Evolutionary conservation across 371 early-diverging fungal genomes (phyloP).

Genomic region (Rhizopus arrhizus): DNA sequence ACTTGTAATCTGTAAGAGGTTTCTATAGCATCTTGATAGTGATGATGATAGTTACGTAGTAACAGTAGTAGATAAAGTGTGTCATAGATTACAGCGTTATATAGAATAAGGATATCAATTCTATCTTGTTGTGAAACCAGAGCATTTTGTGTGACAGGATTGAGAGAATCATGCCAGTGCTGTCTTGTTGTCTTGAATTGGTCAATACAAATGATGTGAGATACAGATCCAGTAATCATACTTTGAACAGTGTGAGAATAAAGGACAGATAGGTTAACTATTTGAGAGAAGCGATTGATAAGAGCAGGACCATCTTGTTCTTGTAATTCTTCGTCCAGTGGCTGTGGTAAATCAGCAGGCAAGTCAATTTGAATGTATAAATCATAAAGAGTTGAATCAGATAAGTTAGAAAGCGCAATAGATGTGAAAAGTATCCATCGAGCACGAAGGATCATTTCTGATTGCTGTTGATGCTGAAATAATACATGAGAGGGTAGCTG

Average conservation of each 20-base stretch:
- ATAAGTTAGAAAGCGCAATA: slow-evolving; percentile 20
- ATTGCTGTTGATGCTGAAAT: slow-evolving; percentile 8
- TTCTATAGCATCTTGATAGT: slow-evolving; percentile 11
- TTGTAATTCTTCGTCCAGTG: slow-evolving; percentile 14
- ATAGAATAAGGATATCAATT: slow-evolving; percentile 21
- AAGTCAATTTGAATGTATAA: slow-evolving; percentile 14
- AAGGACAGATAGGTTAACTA: slow-evolving; percentile 21
- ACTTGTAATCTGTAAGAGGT: slow-evolving; percentile 23
- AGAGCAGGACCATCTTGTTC: slow-evolving; percentile 7
- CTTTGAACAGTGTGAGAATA: slow-evolving; percentile 29
- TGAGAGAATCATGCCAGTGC: slow-evolving; percentile 25
- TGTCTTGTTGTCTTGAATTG: slow-evolving; percentile 27
- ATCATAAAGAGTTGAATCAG: slow-evolving; percentile 7
- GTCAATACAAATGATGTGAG: slow-evolving; percentile 19
- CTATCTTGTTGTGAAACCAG: slow-evolving; percentile 10
- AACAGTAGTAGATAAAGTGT: slow-evolving; percentile 24
- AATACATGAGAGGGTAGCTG: slow-evolving; percentile 9
- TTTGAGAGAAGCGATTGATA: slow-evolving; percentile 25
- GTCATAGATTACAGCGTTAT: slow-evolving; percentile 27
- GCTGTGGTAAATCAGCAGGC: slow-evolving; percentile 25
- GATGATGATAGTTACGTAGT: slow-evolving; percentile 9
- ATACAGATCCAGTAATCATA: slow-evolving; percentile 11
- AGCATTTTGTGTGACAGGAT: slow-evolving; percentile 16
- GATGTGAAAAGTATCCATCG: slow-evolving; percentile 25
- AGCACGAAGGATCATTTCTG: slow-evolving; percentile 22